Base-by-base conservation (phyloP, 768 basidiomycete genomes). In the Pleurotus citrinopileatus region DNA sequence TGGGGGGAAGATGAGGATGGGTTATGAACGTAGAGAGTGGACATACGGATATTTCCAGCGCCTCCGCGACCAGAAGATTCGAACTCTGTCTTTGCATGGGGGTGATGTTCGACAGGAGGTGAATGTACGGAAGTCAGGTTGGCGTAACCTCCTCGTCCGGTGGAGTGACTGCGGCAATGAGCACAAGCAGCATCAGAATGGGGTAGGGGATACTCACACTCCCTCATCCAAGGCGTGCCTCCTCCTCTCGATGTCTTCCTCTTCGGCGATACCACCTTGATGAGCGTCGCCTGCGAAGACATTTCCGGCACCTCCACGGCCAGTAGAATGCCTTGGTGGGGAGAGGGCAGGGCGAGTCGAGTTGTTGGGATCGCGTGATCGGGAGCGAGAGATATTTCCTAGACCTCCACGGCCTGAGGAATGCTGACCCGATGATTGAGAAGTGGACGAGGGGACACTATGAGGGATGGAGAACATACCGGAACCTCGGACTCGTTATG, bases 341-440 rank as follows among this genome's bases (percentile, higher is more conserved):
- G 48, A 50, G 19, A 34, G 1, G 19, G 29, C 48, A n/a, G n/a
- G 17, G 13, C 48, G 28, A 12, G 48, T 34, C 12, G 32, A 34
- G 19, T 40, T 19, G 38, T 8, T 40, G 38, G 68, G 64, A 4
- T 70, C 79, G 17, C 79, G 78, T 25, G 83, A 84, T 25, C 76
- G 79, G 15, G 83, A 83, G 40, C 79, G 78, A 38, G 69, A 62
- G 26, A 88, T 83, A 60, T 89, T 89, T 8, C 87, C 87, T 2
- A 64, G 47, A 8, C 87, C 87, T 34, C 87, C 87, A 20, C 86
- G 79, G 4, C 87, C 87, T 20, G 75, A 74, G 15, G 84, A 87
- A 66, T 81, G 71, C 77, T 78, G 47, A 8, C n/a, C n/a, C n/a
- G n/a, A n/a, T n/a, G 52, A 23, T 58, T 4, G 26, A 20, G 54